Conservation (phyloP, 108 stramenopile species). For the Cylindrotheca closterium region DNA sequence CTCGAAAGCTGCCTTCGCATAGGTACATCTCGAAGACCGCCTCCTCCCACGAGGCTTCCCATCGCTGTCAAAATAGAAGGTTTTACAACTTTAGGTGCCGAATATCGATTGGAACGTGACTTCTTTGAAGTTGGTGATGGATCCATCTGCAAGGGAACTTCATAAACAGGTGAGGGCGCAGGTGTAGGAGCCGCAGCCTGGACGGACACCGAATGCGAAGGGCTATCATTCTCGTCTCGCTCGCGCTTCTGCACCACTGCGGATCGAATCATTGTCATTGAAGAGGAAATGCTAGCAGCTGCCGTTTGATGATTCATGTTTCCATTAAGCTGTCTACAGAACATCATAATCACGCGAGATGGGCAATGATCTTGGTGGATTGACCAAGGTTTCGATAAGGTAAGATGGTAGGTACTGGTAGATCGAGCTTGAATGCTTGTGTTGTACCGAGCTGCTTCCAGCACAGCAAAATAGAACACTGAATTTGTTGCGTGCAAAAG, state of each 20-base stretch:
- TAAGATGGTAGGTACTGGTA: too few species aligned
- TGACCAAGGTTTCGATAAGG: too few species aligned
- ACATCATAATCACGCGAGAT: too few species aligned
- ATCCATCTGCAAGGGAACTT: neutral
- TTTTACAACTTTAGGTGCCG: slow-evolving; percentile 17
- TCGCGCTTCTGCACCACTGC: slow-evolving; percentile 2
- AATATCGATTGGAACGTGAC: slow-evolving; percentile 25
- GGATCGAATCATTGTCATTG: neutral
- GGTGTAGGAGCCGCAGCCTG: neutral
- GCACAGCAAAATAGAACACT: too few species aligned
- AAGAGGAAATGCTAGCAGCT: too few species aligned
- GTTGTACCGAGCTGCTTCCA: too few species aligned
- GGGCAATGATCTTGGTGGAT: too few species aligned
- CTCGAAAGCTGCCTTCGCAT: slow-evolving; percentile 27
- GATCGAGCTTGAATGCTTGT: too few species aligned
- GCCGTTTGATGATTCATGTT: too few species aligned
- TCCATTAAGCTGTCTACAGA: too few species aligned
- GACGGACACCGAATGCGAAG: neutral
- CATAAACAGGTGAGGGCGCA: neutral
- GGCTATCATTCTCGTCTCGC: neutral
- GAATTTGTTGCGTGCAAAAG: too few species aligned
- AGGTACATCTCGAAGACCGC: slow-evolving; percentile 4
- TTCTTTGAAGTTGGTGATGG: slow-evolving; percentile 14
- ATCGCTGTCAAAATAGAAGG: slow-evolving; percentile 32
- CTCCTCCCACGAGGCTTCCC: slow-evolving; percentile 23